phyloP scores from a whole-genome alignment of 75 land plant species.

The Ceratopteris richardii region DNA sequence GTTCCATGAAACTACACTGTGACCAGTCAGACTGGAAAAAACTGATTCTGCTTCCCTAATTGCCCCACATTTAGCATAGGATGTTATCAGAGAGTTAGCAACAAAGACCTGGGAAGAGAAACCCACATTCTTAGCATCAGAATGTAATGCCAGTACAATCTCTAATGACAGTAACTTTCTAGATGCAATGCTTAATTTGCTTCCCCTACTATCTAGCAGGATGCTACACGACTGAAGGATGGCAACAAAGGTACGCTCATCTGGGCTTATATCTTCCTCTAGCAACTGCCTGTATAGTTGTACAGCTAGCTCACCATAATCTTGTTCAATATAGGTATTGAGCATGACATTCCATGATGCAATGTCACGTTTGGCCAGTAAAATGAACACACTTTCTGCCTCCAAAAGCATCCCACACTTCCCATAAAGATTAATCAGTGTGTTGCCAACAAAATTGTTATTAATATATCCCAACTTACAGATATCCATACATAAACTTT shows the following conservation, averaged over 20 bases:
- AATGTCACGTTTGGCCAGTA: slow-evolving; percentile 1
- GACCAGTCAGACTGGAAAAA: slow-evolving; percentile 22
- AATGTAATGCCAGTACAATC: slow-evolving; percentile 7
- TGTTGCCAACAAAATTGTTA: background rate
- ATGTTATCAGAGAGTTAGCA: slow-evolving; percentile 21
- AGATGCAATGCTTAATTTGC: background rate
- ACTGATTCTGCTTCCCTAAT: slow-evolving; percentile 19
- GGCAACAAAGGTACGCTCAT: slow-evolving; percentile 4
- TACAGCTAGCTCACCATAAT: background rate
- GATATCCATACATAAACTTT: too few relatives aligned
- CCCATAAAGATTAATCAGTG: slow-evolving; percentile 4
- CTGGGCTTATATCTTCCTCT: background rate
- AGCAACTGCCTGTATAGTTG: background rate
- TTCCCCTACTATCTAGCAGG: background rate
- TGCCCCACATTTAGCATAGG: slow-evolving; percentile 23
- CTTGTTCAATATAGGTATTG: background rate
- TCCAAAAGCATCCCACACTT: background rate
- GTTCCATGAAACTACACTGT: slow-evolving; percentile 38
- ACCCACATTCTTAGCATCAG: slow-evolving; percentile 21
- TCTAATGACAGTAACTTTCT: background rate
- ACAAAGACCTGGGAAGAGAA: slow-evolving; percentile 21
- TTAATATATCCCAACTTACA: background rate
- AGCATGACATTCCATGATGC: slow-evolving; percentile 4
- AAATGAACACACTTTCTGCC: background rate
- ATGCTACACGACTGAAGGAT: background rate